These are phyloP conservation scores for Mortierella claussenii DNA, from an alignment of 192 early-diverging fungal species.

Conservation along the genomic window DNA sequence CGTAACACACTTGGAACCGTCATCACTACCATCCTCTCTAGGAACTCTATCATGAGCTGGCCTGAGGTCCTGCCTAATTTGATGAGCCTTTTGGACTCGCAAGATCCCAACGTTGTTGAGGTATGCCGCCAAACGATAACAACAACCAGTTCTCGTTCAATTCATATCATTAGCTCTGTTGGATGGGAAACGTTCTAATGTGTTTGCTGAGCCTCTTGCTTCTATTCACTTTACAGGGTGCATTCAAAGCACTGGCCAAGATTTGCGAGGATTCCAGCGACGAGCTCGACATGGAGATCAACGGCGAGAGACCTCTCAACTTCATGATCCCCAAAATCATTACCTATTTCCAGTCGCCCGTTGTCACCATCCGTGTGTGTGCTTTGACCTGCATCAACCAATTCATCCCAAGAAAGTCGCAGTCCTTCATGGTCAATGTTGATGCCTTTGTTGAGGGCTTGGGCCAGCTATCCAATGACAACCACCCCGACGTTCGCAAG, in stretches of 20 bases:
- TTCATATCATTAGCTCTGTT: background rate
- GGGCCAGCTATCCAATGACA: slow-evolving; percentile 88
- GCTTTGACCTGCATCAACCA: slow-evolving; percentile 89
- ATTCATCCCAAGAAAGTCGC: slow-evolving; percentile 83
- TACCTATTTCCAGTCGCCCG: slow-evolving; percentile 81
- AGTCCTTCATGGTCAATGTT: slow-evolving; percentile 75
- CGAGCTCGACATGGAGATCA: slow-evolving; percentile 79
- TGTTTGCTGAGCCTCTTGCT: slow-evolving; percentile 7
- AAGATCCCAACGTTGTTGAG: slow-evolving; percentile 79
- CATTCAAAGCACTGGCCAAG: slow-evolving; percentile 89
- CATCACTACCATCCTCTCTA: slow-evolving; percentile 85
- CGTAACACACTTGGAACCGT: slow-evolving; percentile 88
- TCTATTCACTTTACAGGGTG: slow-evolving; percentile 61
- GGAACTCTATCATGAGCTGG: slow-evolving; percentile 78
- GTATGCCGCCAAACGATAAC: slow-evolving; percentile 52
- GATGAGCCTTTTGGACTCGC: slow-evolving; percentile 80
- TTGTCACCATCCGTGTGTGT: slow-evolving; percentile 77
- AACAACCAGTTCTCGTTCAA: background rate
- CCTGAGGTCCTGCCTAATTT: slow-evolving; percentile 85
- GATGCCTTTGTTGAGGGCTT: slow-evolving; percentile 80
- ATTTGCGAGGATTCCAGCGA: slow-evolving; percentile 95
- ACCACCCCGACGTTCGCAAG: slow-evolving; percentile 84
- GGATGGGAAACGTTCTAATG: background rate
- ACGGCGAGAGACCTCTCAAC: slow-evolving; percentile 79
- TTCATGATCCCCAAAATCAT: slow-evolving; percentile 94